A percentile compares a stretch with the other conserved stretches of the same genome.
phyloP scores from a whole-genome alignment of 225 moss, liverwort and hornwort species.

The Ulota crispa region DNA sequence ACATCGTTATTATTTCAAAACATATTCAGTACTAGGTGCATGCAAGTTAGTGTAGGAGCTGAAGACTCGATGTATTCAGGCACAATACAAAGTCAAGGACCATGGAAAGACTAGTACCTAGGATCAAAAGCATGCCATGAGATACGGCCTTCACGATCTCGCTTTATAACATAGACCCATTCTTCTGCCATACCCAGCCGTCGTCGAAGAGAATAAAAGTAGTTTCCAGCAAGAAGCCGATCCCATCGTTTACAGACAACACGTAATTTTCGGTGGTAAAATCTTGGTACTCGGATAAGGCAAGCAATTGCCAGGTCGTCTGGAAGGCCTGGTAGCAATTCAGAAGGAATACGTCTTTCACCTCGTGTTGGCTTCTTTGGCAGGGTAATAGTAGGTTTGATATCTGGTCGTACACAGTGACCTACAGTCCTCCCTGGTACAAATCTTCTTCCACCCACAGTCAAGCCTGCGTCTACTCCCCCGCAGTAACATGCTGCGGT shows the following conservation, averaged over 20 bases:
- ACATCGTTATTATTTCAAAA: neutral
- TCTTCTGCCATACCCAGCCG: slow-evolving; percentile 97
- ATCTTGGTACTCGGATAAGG: slow-evolving; percentile 88
- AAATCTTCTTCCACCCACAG: slow-evolving; percentile 93
- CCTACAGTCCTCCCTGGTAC: slow-evolving; percentile 87
- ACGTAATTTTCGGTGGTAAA: slow-evolving; percentile 85
- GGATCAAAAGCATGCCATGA: slow-evolving; percentile 99
- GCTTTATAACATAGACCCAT: slow-evolving; percentile 97
- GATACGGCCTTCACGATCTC: slow-evolving; percentile 92
- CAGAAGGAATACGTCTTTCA: slow-evolving; percentile 85
- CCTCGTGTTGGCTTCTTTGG: slow-evolving; percentile 85
- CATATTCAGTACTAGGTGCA: neutral
- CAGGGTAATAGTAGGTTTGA: slow-evolving; percentile 85
- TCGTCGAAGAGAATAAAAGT: slow-evolving; percentile 87
- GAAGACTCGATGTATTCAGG: neutral
- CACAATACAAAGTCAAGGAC: neutral
- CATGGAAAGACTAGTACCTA: slow-evolving; percentile 40
- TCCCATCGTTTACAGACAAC: slow-evolving; percentile 99
- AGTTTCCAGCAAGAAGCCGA: slow-evolving; percentile 93
- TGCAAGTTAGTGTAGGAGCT: neutral
- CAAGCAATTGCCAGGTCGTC: slow-evolving; percentile 99
- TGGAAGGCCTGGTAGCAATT: slow-evolving; percentile 93
- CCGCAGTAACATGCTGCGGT: slow-evolving; percentile 99
- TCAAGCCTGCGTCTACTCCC: slow-evolving; percentile 87
- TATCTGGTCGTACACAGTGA: slow-evolving; percentile 94